Base-by-base conservation (phyloP, 495 filamentous ascomycete genomes). In the Talaromyces thailandensis region DNA sequence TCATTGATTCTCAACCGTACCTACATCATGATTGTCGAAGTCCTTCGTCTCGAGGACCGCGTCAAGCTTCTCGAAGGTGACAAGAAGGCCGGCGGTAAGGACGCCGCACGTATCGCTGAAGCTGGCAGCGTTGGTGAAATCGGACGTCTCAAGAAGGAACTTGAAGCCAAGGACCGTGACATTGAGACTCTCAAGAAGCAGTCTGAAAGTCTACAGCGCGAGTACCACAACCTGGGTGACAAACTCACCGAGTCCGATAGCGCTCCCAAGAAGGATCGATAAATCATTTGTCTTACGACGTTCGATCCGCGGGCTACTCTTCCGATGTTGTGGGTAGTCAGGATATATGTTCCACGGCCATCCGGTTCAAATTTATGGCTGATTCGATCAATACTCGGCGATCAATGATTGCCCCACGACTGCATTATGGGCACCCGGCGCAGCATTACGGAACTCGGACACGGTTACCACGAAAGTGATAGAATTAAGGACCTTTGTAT, bases 1-100 rank as follows among this genome's bases (percentile, higher is more conserved):
- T 97, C 93, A 40, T 81, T 98, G 51, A 98, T 98, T 76, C 91
- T 98, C 70, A 98, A 98, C 84, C 93, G 95, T 71, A 98, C 95
- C 68, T 97, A 98, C 81, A 87, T 85, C 69, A 92, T 98, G 91
- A 98, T 97, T 71, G 84, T 98, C 58, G 94, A 98, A 65, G 84
- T 89, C 9, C 86, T 98, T 63, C 90, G 90, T 64, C 90, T 98
- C 26, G 93, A 98, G 78, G 90, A 94, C 77, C 89, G 89, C 76
- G 81, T 96, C 67, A 96, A 92, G 86, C 78, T 84, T 62, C 86
- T 92, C 71, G 90, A 94, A 75, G 85, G 87, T 60, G 87, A 93
- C 73, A 85, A 86, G 66, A 84, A 83, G 66, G 84, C 85, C 62
- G 80, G 83, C 65, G 86, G 86, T 68, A 93, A 93, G 82, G 80